Conservation (phyloP, 331 rosid species). For the Cydonia oblonga region DNA sequence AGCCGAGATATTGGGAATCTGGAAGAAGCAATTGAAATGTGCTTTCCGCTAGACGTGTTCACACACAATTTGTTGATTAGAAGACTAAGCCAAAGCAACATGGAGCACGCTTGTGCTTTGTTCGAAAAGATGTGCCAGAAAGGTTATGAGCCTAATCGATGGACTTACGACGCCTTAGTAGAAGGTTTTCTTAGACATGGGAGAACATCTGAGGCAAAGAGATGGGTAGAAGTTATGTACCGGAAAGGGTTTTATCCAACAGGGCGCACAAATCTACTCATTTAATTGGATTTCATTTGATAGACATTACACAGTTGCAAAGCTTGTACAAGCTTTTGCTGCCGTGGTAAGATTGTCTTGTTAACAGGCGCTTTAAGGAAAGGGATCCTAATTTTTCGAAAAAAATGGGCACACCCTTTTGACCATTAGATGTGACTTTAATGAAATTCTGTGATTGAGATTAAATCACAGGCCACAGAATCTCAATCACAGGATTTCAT, state of each 20-base stretch:
- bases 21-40: slow-evolving; percentile 48
- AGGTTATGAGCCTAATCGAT: slow-evolving; percentile 53
- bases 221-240: slow-evolving; percentile 42
- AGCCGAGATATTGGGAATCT: slow-evolving; percentile 21
- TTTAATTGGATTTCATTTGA: background rate
- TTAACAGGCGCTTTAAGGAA: too few relatives aligned
- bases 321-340: background rate
- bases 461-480: too few relatives aligned
- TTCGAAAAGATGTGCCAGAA: slow-evolving; percentile 36
- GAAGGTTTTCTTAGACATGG: slow-evolving; percentile 46
- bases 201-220: slow-evolving; percentile 37
- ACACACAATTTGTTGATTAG: slow-evolving; percentile 64
- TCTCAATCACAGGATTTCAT: too few relatives aligned
- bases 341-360: background rate
- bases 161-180: slow-evolving; percentile 53
- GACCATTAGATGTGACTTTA: too few relatives aligned
- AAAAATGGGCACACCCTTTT: too few relatives aligned
- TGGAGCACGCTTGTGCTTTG: slow-evolving; percentile 42
- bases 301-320: background rate
- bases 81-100: slow-evolving; percentile 24
- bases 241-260: slow-evolving; percentile 36
- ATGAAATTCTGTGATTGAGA: too few relatives aligned
- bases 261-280: background rate
- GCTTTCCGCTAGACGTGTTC: slow-evolving; percentile 53
- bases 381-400: too few relatives aligned